Evolutionary conservation across 768 basidiomycete genomes (phyloP).

Genomic region (Boletus tylopilopsis): DNA sequence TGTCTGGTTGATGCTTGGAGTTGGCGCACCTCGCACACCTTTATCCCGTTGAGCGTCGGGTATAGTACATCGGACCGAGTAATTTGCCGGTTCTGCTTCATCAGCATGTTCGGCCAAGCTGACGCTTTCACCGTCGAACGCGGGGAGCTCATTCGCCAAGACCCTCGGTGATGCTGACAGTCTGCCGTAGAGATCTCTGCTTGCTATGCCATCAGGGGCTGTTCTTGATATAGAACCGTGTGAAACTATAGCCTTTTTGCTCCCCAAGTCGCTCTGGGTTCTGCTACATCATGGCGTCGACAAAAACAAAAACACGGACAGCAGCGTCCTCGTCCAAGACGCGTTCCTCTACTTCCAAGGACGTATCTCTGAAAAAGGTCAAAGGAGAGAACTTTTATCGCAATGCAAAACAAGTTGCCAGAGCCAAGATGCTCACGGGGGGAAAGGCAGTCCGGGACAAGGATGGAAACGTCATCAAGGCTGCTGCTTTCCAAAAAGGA

Average conservation of each 20-base stretch:
- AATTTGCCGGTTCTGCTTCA: background rate
- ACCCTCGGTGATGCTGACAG: too few relatives aligned
- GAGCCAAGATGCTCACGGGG: conserved; percentile 90
- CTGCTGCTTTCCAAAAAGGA: conserved; percentile 94
- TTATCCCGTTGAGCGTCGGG: background rate
- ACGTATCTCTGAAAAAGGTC: conserved; percentile 58
- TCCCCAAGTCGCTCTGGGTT: too few relatives aligned
- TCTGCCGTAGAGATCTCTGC: too few relatives aligned
- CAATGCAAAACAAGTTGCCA: conserved; percentile 81
- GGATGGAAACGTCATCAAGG: conserved; percentile 89
- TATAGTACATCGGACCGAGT: background rate
- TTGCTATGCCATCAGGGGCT: too few relatives aligned
- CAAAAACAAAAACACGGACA: conserved; percentile 32
- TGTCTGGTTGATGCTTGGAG: background rate
- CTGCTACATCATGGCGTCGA: conserved; percentile 24
- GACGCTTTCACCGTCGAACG: too few relatives aligned
- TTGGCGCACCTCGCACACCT: background rate
- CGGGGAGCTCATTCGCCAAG: too few relatives aligned
- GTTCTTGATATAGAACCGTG: background rate
- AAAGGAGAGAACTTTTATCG: conserved; percentile 99
- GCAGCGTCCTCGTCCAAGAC: conserved; percentile 30
- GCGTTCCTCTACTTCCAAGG: conserved; percentile 45
- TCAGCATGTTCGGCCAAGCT: conserved; percentile 1
- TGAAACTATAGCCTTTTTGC: conserved; percentile 4
- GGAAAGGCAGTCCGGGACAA: conserved; percentile 89